These are phyloP conservation scores for Beta macrorhiza DNA, from an alignment of 179 eudicot species.

Conservation along the genomic window DNA sequence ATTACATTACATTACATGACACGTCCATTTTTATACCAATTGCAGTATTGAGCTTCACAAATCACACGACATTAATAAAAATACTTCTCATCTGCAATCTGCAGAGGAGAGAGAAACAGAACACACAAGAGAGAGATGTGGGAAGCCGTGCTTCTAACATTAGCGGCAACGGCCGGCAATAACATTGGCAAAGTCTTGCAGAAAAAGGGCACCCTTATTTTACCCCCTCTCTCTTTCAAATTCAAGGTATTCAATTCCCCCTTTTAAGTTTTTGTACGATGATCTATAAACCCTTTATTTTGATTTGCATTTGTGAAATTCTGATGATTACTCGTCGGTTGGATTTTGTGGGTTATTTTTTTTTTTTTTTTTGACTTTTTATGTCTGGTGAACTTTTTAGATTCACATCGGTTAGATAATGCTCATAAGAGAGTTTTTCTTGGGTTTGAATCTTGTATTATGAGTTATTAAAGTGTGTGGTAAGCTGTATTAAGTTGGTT, in stretches of 20 bases:
- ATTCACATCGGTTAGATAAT: neutral
- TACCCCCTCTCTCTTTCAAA: slow-evolving; percentile 94
- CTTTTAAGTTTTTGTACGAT: neutral
- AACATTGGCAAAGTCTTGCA: slow-evolving; percentile 96
- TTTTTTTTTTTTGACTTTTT: neutral
- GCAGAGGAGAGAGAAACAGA: neutral
- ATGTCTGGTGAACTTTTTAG: neutral
- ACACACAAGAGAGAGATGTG: slow-evolving; percentile 48
- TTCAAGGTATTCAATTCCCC: slow-evolving; percentile 52
- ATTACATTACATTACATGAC: neutral
- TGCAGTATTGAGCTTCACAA: neutral
- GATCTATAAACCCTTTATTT: neutral
- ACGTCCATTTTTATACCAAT: slow-evolving; percentile 4
- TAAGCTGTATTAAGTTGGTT: neutral
- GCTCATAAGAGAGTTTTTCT: neutral
- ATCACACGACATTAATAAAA: neutral
- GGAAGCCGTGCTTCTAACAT: slow-evolving; percentile 79
- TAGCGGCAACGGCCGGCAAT: slow-evolving; percentile 94
- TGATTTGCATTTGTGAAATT: neutral
- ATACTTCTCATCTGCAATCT: neutral
- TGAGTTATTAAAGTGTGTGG: no score
- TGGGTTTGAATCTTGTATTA: slow-evolving; percentile 4
- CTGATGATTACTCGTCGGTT: neutral
- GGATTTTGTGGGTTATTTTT: neutral
- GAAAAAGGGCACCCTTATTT: slow-evolving; percentile 94